Evolutionary conservation across 75 land plant genomes (phyloP).

Genomic region (Adiantum capillusveneris): DNA sequence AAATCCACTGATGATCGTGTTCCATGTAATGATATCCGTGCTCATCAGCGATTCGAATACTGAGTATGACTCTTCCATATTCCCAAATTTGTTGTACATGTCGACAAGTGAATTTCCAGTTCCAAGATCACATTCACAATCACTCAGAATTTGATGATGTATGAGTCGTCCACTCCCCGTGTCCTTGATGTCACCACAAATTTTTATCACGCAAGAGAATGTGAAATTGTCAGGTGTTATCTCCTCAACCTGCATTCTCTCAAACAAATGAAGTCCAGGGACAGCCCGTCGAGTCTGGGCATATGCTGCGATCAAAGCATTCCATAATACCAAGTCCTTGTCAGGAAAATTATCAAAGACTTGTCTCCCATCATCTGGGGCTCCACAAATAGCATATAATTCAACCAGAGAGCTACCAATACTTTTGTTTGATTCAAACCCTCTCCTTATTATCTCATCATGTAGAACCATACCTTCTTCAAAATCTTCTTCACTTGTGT

Average conservation of each 20-base stretch:
- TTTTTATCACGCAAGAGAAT: background rate
- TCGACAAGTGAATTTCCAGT: conserved; percentile 1
- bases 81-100: background rate
- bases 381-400: conserved; percentile 8
- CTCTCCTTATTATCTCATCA: conserved; percentile 7
- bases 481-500: background rate
- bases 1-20: conserved; percentile 49
- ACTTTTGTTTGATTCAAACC: conserved; percentile 8
- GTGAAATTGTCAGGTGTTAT: conserved; percentile 6
- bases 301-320: conserved; percentile 11
- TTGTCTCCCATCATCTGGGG: background rate
- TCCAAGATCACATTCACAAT: background rate
- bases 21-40: conserved; percentile 32
- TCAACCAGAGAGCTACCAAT: conserved; percentile 9
- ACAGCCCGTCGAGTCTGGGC: background rate
- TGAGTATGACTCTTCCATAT: background rate
- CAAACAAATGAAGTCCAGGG: conserved; percentile 1
- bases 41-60: background rate
- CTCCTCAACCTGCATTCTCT: background rate
- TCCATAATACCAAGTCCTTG: conserved; percentile 1
- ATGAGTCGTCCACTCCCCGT: background rate
- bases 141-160: background rate
- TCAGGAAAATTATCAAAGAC: conserved; percentile 1
- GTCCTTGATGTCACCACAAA: conserved; percentile 4
- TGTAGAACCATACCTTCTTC: conserved; percentile 4